These are phyloP conservation scores for Butyriboletus loyo DNA, from an alignment of 768 basidiomycete species.

Conservation along the genomic window DNA sequence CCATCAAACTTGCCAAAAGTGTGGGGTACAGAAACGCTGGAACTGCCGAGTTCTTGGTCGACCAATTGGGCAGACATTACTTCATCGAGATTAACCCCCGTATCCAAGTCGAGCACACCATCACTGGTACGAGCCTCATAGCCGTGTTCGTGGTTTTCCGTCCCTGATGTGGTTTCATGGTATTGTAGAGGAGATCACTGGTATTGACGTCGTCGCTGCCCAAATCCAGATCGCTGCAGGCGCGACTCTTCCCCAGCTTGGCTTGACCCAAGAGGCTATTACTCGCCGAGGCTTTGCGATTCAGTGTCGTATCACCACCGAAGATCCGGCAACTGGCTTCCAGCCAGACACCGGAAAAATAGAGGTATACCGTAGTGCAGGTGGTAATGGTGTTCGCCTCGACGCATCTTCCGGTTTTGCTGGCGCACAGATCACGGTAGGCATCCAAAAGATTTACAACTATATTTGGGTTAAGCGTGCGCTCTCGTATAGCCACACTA, in stretches of 20 bases:
- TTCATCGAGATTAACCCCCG: constrained; percentile 99
- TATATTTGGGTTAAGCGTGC: constrained; percentile 1
- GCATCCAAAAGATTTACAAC: constrained; percentile 20
- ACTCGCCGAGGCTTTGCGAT: constrained; percentile 96
- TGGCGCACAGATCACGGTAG: constrained; percentile 95
- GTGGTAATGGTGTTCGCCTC: constrained; percentile 96
- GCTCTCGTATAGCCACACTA: constrained; percentile 76
- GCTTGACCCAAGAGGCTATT: constrained; percentile 93
- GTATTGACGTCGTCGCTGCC: constrained; percentile 98
- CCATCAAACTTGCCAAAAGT: constrained; percentile 90
- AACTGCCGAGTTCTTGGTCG: constrained; percentile 97
- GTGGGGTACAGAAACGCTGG: constrained; percentile 97
- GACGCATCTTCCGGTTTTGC: constrained; percentile 98
- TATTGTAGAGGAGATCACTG: constrained; percentile 91
- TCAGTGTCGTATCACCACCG: constrained; percentile 97
- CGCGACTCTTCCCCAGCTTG: constrained; percentile 91
- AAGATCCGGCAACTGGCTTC: constrained; percentile 89
- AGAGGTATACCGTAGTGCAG: constrained; percentile 97
- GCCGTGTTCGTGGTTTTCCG: not conserved
- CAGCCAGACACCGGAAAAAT: constrained; percentile 99
- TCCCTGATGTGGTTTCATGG: not conserved
- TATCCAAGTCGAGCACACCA: constrained; percentile 99
- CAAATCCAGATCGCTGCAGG: constrained; percentile 99
- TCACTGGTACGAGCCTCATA: constrained; percentile 67
- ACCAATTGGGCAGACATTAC: constrained; percentile 94